Evolutionary conservation across 768 basidiomycete genomes (phyloP).

Genomic region (Tremella fuciformis): DNA sequence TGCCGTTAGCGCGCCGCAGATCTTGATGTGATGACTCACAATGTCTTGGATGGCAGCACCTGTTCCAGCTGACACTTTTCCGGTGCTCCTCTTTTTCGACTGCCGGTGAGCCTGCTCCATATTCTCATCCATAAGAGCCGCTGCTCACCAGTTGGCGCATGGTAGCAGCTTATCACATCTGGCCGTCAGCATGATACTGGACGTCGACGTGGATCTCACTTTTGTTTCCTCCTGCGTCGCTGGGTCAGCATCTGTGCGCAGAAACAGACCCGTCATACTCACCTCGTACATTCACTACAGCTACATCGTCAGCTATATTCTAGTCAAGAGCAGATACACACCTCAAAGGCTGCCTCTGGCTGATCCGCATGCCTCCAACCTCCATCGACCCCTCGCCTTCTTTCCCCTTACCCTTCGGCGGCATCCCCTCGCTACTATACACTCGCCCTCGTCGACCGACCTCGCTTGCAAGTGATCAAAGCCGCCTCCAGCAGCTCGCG

Average conservation of each 20-base stretch:
- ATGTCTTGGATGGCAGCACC: constrained; percentile 3
- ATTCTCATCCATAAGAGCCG: too few relatives aligned
- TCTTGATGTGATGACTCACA: neutral
- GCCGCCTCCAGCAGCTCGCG: too few relatives aligned
- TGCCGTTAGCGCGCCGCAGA: neutral
- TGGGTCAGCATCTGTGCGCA: neutral
- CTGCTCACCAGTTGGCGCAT: neutral
- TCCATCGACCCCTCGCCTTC: too few relatives aligned
- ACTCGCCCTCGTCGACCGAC: too few relatives aligned
- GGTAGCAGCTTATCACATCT: constrained; percentile 7
- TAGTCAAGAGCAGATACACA: neutral
- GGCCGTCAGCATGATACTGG: neutral
- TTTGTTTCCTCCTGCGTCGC: too few relatives aligned
- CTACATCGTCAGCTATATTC: neutral
- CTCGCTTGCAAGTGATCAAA: too few relatives aligned
- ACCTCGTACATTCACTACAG: constrained; percentile 4
- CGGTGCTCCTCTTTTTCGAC: constrained; percentile 1
- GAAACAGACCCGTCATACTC: neutral
- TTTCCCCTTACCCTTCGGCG: too few relatives aligned
- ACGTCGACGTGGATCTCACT: too few relatives aligned
- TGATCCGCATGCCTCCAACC: neutral
- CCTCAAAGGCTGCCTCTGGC: constrained; percentile 3
- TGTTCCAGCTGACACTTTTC: constrained; percentile 4
- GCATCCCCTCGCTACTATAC: too few relatives aligned
- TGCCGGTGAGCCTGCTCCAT: too few relatives aligned